phyloP scores from a whole-genome alignment of 140 eudicot genomes.

The Oenanthe javanica region DNA sequence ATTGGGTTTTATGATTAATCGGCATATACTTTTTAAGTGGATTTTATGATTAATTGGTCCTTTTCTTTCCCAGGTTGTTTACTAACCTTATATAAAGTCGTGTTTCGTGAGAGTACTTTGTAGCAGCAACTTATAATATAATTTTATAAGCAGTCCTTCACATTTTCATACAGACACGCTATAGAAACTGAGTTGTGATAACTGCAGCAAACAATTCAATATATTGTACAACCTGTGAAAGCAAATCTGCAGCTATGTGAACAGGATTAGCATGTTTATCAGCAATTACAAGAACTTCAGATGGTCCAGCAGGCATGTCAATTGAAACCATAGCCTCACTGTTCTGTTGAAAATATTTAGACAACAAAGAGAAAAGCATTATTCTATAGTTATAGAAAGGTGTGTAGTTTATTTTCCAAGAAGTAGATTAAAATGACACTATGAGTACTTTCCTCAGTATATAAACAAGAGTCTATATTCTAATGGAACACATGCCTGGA shows the following conservation, averaged over 20 bases:
- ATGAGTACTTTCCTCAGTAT: neutral
- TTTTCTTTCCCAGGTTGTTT: neutral
- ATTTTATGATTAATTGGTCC: neutral
- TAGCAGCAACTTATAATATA: neutral
- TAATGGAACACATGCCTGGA: conserved; percentile 49
- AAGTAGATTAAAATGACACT: neutral
- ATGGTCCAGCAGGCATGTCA: conserved; percentile 99
- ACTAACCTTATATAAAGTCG: neutral
- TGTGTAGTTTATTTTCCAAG: neutral
- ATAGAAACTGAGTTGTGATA: too few relatives aligned
- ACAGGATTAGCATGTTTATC: conserved; percentile 90
- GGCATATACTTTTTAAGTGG: neutral
- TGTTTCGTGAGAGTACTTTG: neutral
- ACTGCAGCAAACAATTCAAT: neutral
- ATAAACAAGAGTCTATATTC: too few relatives aligned
- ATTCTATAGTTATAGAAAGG: neutral
- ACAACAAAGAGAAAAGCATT: neutral
- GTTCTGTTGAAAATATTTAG: conserved; percentile 43
- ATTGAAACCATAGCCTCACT: conserved; percentile 98
- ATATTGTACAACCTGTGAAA: conserved; percentile 66
- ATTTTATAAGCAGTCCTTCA: neutral
- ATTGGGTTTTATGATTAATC: neutral
- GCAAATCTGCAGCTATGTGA: conserved; percentile 89
- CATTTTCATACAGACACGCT: neutral
- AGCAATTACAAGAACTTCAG: conserved; percentile 99